Evolutionary conservation across 495 filamentous ascomycete genomes (phyloP).

Genomic region (Hypoxylon intermedium): DNA sequence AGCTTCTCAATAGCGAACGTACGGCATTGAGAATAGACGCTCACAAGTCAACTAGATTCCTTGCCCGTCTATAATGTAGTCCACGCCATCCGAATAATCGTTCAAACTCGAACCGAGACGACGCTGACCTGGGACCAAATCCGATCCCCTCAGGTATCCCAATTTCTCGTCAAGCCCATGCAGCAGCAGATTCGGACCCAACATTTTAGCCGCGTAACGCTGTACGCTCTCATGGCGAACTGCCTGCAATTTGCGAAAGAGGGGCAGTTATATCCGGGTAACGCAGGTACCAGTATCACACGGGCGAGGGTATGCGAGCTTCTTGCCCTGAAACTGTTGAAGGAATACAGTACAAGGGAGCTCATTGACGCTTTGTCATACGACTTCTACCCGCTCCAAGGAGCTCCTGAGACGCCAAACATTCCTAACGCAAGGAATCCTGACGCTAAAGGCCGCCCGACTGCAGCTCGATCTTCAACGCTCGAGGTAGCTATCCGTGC

Average conservation of each 20-base stretch:
- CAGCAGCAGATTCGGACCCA: slow-evolving; percentile 80
- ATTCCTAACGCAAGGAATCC: slow-evolving; percentile 38
- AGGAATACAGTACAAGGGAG: slow-evolving; percentile 86
- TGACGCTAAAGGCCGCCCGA: slow-evolving; percentile 48
- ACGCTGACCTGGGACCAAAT: slow-evolving; percentile 95
- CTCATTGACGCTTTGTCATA: slow-evolving; percentile 91
- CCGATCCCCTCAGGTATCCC: slow-evolving; percentile 90
- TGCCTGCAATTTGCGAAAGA: slow-evolving; percentile 93
- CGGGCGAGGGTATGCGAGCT: slow-evolving; percentile 88
- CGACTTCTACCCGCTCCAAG: slow-evolving; percentile 91
- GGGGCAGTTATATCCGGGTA: slow-evolving; percentile 77
- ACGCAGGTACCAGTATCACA: slow-evolving; percentile 79
- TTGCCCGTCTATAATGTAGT: slow-evolving; percentile 90
- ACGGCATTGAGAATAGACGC: neutral
- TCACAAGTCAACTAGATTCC: slow-evolving; percentile 40
- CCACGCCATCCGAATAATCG: slow-evolving; percentile 82
- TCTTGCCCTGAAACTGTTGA: slow-evolving; percentile 86
- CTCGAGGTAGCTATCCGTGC: slow-evolving; percentile 91
- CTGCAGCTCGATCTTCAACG: slow-evolving; percentile 79
- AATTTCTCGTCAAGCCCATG: slow-evolving; percentile 91
- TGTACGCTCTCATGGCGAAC: slow-evolving; percentile 92
- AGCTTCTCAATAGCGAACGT: slow-evolving; percentile 9
- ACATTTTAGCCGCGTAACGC: slow-evolving; percentile 82
- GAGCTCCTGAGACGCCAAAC: slow-evolving; percentile 61
- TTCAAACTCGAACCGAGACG: slow-evolving; percentile 84